These are phyloP conservation scores for Tremellales sp. DNA, from an alignment of 1,284 basidiomycete genomes.

Conservation along the genomic window DNA sequence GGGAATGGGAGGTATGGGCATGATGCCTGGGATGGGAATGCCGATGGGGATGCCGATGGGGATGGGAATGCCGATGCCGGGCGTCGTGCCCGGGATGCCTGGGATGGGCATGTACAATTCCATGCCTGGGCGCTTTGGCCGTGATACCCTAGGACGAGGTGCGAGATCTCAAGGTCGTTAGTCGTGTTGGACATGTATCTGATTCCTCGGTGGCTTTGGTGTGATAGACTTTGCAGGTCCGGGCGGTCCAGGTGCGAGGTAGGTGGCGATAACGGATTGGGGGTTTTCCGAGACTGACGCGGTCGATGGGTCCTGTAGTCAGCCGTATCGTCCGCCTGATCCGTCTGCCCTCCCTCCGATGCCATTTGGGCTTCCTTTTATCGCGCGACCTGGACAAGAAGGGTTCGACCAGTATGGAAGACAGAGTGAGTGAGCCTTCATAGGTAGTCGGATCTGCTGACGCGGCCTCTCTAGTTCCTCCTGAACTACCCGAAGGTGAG, in stretches of 20 bases:
- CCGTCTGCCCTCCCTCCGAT: constrained; percentile 36
- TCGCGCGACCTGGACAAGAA: constrained; percentile 41
- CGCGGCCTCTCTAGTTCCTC: constrained; percentile 34
- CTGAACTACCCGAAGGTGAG: constrained; percentile 33
- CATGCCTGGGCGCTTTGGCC: constrained; percentile 32
- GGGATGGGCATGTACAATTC: constrained; percentile 32
- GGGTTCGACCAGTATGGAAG: constrained; percentile 40
- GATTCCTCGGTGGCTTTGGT: neutral
- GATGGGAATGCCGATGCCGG: constrained; percentile 21
- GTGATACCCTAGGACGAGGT: constrained; percentile 40
- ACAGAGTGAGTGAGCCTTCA: constrained; percentile 25
- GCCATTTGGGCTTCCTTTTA: constrained; percentile 38
- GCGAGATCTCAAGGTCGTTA: constrained; percentile 7
- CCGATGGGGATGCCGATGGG: constrained; percentile 25
- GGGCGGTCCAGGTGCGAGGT: constrained; percentile 37
- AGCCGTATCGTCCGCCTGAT: constrained; percentile 42
- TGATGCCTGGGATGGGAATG: constrained; percentile 22
- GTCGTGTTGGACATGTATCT: neutral
- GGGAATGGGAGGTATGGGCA: constrained; percentile 15
- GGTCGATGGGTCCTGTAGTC: constrained; percentile 12
- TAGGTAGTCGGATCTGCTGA: neutral
- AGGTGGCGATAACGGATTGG: constrained; percentile 2
- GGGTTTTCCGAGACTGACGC: neutral
- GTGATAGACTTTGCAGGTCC: constrained; percentile 41
- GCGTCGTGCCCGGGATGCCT: constrained; percentile 35